Evolutionary conservation across 1,284 basidiomycete species (phyloP).

Genomic region (Irpex sp.): DNA sequence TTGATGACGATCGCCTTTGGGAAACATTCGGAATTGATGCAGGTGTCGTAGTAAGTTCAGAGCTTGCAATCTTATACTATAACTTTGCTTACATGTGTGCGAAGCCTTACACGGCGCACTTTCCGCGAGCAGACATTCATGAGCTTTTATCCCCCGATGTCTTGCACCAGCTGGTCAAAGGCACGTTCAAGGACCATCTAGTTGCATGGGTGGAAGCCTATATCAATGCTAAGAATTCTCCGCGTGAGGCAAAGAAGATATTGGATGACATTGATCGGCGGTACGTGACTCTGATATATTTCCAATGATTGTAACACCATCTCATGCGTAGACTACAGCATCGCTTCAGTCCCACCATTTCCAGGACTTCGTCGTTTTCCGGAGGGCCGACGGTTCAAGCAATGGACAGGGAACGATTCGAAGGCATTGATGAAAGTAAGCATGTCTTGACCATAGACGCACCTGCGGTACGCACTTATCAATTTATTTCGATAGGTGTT

Average conservation of each 20-base stretch:
- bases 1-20: neutral
- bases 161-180: slow-evolving; percentile 18
- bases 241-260: neutral
- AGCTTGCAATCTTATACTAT: no score
- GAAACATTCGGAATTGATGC: neutral
- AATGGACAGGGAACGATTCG: slow-evolving; percentile 22
- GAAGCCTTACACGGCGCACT: no score
- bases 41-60: neutral
- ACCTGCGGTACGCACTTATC: no score
- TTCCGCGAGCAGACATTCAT: slow-evolving; percentile 23
- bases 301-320: no score
- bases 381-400: slow-evolving; percentile 17
- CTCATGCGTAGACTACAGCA: no score
- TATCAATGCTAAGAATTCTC: neutral
- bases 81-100: no score
- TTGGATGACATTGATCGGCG: slow-evolving; percentile 15
- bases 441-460: no score
- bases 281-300: no score
- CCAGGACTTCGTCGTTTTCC: slow-evolving; percentile 12
- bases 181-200: slow-evolving; percentile 19
- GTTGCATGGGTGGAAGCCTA: slow-evolving; percentile 14
- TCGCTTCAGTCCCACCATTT: slow-evolving; percentile 4
- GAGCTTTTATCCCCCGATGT: slow-evolving; percentile 19
- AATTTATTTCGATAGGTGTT: no score
- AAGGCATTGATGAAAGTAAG: slow-evolving; percentile 18